Base-by-base conservation (phyloP, 257 asterid genomes). In the Solanum virginianum region DNA sequence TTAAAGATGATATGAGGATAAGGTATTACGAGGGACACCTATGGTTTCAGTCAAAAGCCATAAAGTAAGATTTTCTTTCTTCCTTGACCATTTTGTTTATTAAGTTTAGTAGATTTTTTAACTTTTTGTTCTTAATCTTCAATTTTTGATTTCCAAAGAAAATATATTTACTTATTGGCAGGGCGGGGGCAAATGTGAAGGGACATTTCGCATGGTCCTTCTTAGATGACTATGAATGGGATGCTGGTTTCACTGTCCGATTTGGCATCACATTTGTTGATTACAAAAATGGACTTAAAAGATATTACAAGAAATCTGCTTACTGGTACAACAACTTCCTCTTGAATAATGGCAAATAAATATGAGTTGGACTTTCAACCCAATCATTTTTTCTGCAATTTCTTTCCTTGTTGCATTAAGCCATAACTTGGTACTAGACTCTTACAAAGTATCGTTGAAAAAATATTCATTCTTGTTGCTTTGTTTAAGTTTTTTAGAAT, bases 161-260 rank as follows among this genome's bases (percentile, higher is more conserved):
- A 29, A 29, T 29, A 29, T 29, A 29, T 29, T 29, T 29, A 29
- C 32, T 29, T 26, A 15, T 32, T 54, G 51, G 85, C 86, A 87
- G 89, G 84, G 84, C 57, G 47, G 89, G 89, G 36, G 89, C 86
- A 62, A 87, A 87, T n/a, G 86, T 85, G 72, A 87, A 87, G 83
- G 89, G 89, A 13, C 84, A 87, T 70, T 87, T 84, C 29, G 88
- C 71, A 20, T 87, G 89, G 89, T 68, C 89, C 20, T 85, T 81
- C 17, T 45, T 87, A 60, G 89, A 87, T 82, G 86, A 82, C 45
- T 87, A 24, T 81, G 89, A 87, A 81, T 87, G 89, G 89, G 88
- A 87, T 54, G 88, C 89, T 10, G 89, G 89, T 24, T 75, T 70
- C 2, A 87, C 89, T 26, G 84, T 85, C 12, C 77, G 89, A n/a